A percentile compares a stretch with the other conserved stretches of the same genome.
These are phyloP conservation scores for Fraxinus platypoda DNA, from an alignment of 305 asterid genomes.

Conservation along the genomic window DNA sequence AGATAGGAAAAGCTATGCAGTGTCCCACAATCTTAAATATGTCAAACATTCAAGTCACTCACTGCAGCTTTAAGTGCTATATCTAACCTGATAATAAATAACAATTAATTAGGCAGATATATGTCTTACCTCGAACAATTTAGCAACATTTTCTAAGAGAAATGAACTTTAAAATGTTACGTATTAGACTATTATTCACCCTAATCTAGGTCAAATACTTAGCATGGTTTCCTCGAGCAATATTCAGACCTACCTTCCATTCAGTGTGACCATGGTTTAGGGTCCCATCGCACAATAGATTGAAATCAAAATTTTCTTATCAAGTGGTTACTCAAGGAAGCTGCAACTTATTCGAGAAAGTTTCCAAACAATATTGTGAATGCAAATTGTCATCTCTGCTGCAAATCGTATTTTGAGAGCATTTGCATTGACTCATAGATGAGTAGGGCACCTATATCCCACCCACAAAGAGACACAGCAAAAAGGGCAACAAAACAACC, in stretches of 20 bases:
- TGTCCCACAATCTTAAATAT: neutral
- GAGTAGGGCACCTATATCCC: neutral
- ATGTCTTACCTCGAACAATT: neutral
- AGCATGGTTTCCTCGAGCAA: neutral
- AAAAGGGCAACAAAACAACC: neutral
- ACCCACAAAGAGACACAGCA: neutral
- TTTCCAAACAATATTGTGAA: neutral
- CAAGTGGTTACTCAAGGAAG: neutral
- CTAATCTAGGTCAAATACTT: conserved; percentile 3
- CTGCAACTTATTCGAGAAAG: neutral
- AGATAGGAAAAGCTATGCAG: conserved; percentile 1
- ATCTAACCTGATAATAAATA: conserved; percentile 9
- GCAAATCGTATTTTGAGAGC: neutral
- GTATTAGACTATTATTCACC: neutral
- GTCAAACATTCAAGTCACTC: neutral
- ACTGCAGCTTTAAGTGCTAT: neutral
- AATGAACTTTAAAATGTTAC: neutral
- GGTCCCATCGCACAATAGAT: neutral
- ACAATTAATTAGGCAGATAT: conserved; percentile 12
- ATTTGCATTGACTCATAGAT: neutral
- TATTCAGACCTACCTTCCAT: neutral
- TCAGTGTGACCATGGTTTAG: neutral
- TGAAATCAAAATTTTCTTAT: neutral
- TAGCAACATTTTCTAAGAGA: conserved; percentile 14
- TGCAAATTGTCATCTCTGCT: neutral